Base-by-base conservation (phyloP, 345 rosid species). In the Citrus maxima region DNA sequence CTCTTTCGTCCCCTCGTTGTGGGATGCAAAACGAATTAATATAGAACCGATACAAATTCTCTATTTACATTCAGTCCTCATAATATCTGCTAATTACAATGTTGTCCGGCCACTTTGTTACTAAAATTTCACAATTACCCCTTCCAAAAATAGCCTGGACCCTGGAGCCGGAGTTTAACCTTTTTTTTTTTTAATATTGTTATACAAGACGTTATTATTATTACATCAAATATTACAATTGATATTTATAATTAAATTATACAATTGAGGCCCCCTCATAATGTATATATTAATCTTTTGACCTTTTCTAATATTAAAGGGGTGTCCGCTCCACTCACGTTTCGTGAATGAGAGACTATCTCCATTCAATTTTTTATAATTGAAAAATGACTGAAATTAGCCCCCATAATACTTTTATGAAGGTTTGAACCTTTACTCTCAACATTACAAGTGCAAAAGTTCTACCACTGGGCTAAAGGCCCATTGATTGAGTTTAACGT, bases 281-380 rank as follows among this genome's bases (percentile, higher is more conserved):
- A 35, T 0, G 0, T 0, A 5, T 1, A 35, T 5, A 35, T 35
- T 35, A 0, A 35, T 6, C 2, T 35, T 35, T 0, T 35, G 0
- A 35, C 0, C 0, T 0, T 35, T 6, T 6, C 0, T 35, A 35
- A 35, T 35, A 35, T 35, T 35, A 5, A 6, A 6, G 0, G 7
- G 0, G 35, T 34, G 35, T 34, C 6, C 5, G 6, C 1, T 34
- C 6, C 1, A 35, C 7, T 35, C 7, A 35, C 7, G 0, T 0
- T 0, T 0, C 38, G 1, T 35, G 7, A 6, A 0, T 5, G 6
- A 35, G 0, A 35, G 0, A 35, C 7, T 35, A 0, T 6, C 38
- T 6, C 1, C 0, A 35, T 6, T 35, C 1, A 35, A 6, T 35
- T 35, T 35, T 35, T 35, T 0, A 35, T 35, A 35, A 35, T 35